Evolutionary conservation across 345 rosid genomes (phyloP), one percentile per base, ranked within the genome.

Genomic region (Litchi chinensis): DNA sequence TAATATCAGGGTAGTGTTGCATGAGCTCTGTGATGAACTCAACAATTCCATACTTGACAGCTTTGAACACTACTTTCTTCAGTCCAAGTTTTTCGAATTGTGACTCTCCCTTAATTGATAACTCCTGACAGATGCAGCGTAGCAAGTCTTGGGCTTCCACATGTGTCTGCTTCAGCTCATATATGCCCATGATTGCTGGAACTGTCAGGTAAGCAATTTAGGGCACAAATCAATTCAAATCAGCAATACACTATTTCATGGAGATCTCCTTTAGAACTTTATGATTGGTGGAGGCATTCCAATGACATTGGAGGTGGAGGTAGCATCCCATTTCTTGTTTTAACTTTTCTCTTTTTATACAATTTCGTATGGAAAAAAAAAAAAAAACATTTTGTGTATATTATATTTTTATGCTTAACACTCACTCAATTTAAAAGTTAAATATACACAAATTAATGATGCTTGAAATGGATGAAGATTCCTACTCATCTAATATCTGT

Each of bases 21-120:
- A 84, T 85, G 57, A 88, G 75, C 86, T 89, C 92, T 60, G 79
- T 82, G 13, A 93, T 76, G 76, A 90, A 82, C 82, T 93, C 97
- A 3, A 90, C 84, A 6, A 89, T 85, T 40, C 97, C 95, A 21
- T 89, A 80, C 85, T 88, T 87, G 4, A 90, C 86, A 3, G 93
- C 93, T 70, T 79, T 82, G 71, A 91, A 90, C 37, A 91, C 75
- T 18, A 91, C 87, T 73, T 76, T 87, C 48, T 79, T 60, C 18
- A 90, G 73, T 32, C 88, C 84, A 0, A 82, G 68, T 50, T 60
- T 70, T 40, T 83, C 86, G 18, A 85, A 75, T 81, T 86, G 83
- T 2, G 75, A 43, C 63, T 46, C 70, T 10, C 79, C 89, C 3
- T 82, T 39, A 7, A 65, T 80, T 0, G 92, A 86, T 79, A 91